A percentile compares a stretch with the other conserved stretches of the same genome.
These are phyloP conservation scores for Phytophthora gonapodyides DNA, from an alignment of 352 stramenopile genomes.

Conservation along the genomic window DNA sequence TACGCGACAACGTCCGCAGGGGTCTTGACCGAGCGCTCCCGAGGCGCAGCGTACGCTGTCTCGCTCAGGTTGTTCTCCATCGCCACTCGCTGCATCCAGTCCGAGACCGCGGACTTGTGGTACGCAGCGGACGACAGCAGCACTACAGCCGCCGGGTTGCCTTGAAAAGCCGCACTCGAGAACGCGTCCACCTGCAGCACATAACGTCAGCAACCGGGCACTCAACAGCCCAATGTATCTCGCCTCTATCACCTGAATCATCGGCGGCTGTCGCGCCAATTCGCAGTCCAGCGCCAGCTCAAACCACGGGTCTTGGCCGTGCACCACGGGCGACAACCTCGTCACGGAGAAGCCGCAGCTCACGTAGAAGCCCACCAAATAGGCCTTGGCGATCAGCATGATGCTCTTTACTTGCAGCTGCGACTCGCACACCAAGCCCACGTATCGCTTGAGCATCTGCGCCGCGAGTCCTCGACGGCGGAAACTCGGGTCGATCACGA, in stretches of 20 bases:
- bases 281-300: constrained; percentile 68
- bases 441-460: constrained; percentile 87
- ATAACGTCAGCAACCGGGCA: not conserved
- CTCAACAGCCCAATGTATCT: not conserved
- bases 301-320: constrained; percentile 87
- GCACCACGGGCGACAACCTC: constrained; percentile 67
- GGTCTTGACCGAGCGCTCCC: constrained; percentile 8
- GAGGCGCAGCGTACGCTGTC: constrained; percentile 85
- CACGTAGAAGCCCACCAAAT: constrained; percentile 89
- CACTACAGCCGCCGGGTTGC: constrained; percentile 93
- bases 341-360: constrained; percentile 77
- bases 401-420: constrained; percentile 69
- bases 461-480: constrained; percentile 72
- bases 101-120: constrained; percentile 24
- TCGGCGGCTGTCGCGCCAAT: constrained; percentile 28
- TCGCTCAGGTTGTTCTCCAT: constrained; percentile 93
- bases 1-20: constrained; percentile 33
- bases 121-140: constrained; percentile 48
- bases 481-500: constrained; percentile 74
- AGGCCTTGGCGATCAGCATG: constrained; percentile 80
- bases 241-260: constrained; percentile 49
- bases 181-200: constrained; percentile 71
- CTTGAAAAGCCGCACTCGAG: constrained; percentile 62
- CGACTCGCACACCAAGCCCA: constrained; percentile 44
- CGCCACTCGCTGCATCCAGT: constrained; percentile 80